Base-by-base conservation (phyloP, 2,329 filamentous ascomycete genomes). In the Fusarium mexicanum region DNA sequence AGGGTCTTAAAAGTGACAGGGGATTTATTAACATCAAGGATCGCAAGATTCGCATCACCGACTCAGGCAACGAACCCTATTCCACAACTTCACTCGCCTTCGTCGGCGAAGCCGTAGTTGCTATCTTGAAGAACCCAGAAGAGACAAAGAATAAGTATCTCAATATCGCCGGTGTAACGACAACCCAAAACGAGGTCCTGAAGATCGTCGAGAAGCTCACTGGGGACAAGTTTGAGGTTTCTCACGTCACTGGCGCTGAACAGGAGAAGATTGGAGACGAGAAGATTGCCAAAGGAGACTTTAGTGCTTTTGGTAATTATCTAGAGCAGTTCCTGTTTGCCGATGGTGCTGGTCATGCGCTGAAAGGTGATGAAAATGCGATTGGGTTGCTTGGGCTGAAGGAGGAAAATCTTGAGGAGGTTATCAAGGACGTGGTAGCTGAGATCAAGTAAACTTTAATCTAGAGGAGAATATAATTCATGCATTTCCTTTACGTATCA, bases 251-350 rank as follows among this genome's bases (percentile, higher is more conserved):
- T 14, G 9, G 50, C n/a, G n/a, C 64, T 6, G 37, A 43, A 1
- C 31, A 46, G 9, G 66, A 69, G 7, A 69, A 18, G 6, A 31
- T n/a, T 6, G 64, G 66, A 16, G 66, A 69, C 11, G 57, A 69
- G 9, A 69, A 69, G 43, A 40, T 69, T 40, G 43, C 57, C 0
- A 57, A 51, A 4, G 57, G 58, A 14, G 66, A 69, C 5, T 69
- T 57, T 2, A 69, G 66, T 37, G 65, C 66, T 9, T 69, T 69
- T 33, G 65, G 65, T 7, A 37, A 69, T 13, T 69, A 64, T 9
- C 9, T 69, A 1, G 57, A 69, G 33, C 65, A 69, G 14, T 69
- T 69, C 5, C 4, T 69, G 9, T 69, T 69, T 37, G 48, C 58
- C 0, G 66, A 69, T 51, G 50, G 43, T 2, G 38, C 65, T 12